Evolutionary conservation across 2,329 filamentous ascomycete genomes (phyloP).

Genomic region (Mollisiaceae sp.): DNA sequence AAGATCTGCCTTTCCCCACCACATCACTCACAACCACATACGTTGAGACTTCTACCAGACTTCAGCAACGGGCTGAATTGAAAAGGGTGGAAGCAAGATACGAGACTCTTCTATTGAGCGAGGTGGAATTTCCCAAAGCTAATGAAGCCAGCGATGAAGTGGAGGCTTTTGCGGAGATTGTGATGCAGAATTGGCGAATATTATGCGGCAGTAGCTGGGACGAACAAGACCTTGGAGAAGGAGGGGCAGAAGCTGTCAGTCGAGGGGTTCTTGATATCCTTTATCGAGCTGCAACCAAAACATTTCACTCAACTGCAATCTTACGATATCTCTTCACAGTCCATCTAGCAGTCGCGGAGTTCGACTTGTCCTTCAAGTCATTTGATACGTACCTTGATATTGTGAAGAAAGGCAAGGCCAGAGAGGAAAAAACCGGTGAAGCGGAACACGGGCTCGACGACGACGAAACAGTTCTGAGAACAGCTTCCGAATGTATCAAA

Average conservation of each 20-base stretch:
- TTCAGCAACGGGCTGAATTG: slow-evolving; percentile 75
- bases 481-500: slow-evolving; percentile 78
- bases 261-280: slow-evolving; percentile 83
- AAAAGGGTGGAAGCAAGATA: slow-evolving; percentile 81
- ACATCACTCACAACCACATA: slow-evolving; percentile 47
- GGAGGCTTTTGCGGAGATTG: slow-evolving; percentile 79
- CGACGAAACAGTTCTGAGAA: slow-evolving; percentile 76
- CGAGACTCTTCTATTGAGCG: slow-evolving; percentile 76
- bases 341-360: slow-evolving; percentile 86
- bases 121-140: slow-evolving; percentile 84
- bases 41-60: slow-evolving; percentile 59
- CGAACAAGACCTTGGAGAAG: slow-evolving; percentile 79
- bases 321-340: slow-evolving; percentile 86
- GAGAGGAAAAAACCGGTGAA: slow-evolving; percentile 79
- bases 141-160: slow-evolving; percentile 79
- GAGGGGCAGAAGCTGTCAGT: slow-evolving; percentile 76
- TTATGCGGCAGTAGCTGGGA: slow-evolving; percentile 81
- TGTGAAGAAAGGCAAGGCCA: slow-evolving; percentile 81
- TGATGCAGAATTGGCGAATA: slow-evolving; percentile 84
- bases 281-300: slow-evolving; percentile 89
- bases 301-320: slow-evolving; percentile 92
- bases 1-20: slow-evolving; percentile 64
- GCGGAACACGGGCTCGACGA: slow-evolving; percentile 75
- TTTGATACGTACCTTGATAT: slow-evolving; percentile 93
- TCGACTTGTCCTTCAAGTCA: slow-evolving; percentile 87